Base-by-base conservation (phyloP, 2,329 filamentous ascomycete species). In the Hymenoscyphus linearis region DNA sequence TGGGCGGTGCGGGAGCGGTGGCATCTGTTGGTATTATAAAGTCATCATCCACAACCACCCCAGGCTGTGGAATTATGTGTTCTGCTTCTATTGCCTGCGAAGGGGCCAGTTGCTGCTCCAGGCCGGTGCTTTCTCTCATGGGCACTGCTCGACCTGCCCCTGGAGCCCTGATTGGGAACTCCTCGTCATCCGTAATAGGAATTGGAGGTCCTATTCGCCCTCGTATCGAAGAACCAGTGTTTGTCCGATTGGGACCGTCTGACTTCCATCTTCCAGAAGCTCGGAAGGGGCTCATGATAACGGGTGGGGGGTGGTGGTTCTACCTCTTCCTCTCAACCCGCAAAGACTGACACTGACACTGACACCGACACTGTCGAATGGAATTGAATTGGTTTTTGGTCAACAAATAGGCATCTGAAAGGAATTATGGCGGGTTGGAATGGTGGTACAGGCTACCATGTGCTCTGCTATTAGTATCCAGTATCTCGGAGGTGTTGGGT, bases 121-220 rank as follows among this genome's bases (percentile, higher is more conserved):
- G 36, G 4, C 55, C 54, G 16, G 68, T 47, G 40, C 22, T 65
- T 34, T 59, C 71, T n/a, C 70, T 68, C 13, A 73, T 60, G n/a
- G 71, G 71, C 2, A 71, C 71, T 27, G 74, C 73, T 44, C 76
- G 74, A 34, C 70, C 70, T 5, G 76, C 69, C 10, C 74, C 77
- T 2, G 78, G 77, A 34, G 76, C 77, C 57, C 79, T 75, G 55
- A 82, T 80, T 12, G 81, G 78, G 66, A 84, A 82, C 61, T 84
- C 82, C 63, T 84, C 78, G 66, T 80, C 80, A 61, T 83, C 81
- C 47, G 76, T 65, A 60, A 87, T 80, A 1, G 83, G 83, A 55
- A 87, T 86, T 14, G 85, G 85, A 6, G 78, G 60, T 22, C 56
- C 55, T 44, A 62, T 86, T 66, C 80, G 82, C 63, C 83, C 84